These are phyloP conservation scores for Acer campestre DNA, from an alignment of 345 rosid genomes.

Conservation along the genomic window DNA sequence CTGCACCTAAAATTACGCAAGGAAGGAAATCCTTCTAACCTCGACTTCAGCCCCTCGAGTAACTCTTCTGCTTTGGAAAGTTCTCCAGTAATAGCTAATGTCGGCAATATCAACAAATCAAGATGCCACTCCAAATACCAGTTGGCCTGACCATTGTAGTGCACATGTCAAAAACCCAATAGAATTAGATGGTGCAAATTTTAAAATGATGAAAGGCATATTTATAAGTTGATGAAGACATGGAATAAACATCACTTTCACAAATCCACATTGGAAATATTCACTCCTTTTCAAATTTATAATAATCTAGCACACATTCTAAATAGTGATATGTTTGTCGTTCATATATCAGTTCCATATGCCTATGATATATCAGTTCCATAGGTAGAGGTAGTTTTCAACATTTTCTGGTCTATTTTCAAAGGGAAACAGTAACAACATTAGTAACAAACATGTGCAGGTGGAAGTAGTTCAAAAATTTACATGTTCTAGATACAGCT, in stretches of 20 bases:
- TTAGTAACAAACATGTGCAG: no score
- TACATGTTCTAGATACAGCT: neutral
- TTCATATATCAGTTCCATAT: conserved; percentile 1
- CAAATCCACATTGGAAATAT: neutral
- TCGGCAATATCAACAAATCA: conserved; percentile 82
- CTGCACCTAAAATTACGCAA: conserved; percentile 3
- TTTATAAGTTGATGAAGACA: neutral
- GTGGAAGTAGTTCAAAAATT: no score
- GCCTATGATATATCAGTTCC: no score
- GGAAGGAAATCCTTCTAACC: conserved; percentile 43
- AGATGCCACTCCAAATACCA: conserved; percentile 88
- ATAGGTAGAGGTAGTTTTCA: neutral
- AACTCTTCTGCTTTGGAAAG: conserved; percentile 67
- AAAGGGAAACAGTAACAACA: no score
- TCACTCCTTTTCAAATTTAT: neutral
- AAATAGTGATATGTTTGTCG: neutral
- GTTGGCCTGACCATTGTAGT: conserved; percentile 42
- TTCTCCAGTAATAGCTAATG: conserved; percentile 64
- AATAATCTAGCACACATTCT: neutral
- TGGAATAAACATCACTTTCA: neutral
- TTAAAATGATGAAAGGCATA: neutral
- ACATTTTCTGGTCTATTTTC: no score
- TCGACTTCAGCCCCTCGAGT: conserved; percentile 62
- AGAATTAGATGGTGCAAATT: conserved; percentile 4
- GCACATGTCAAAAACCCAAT: neutral